Conservation (phyloP, 1,139 yeast species). For the Pichia sp. region DNA sequence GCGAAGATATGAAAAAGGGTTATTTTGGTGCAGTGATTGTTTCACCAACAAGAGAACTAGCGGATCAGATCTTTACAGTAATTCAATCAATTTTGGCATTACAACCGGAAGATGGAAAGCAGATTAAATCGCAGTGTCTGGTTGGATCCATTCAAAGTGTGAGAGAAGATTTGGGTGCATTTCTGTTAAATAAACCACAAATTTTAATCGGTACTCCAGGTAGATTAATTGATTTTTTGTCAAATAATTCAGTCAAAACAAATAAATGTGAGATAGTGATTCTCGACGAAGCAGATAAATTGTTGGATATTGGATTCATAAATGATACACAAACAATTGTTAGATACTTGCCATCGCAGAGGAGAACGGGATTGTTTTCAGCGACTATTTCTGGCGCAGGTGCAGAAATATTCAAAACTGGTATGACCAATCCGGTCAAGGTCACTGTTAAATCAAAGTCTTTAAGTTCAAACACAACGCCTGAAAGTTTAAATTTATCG, state of each 20-base stretch:
- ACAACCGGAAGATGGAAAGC: slow-evolving; percentile 41
- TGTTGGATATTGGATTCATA: slow-evolving; percentile 73
- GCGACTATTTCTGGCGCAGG: slow-evolving; percentile 87
- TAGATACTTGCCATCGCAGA: slow-evolving; percentile 71
- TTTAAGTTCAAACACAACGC: slow-evolving; percentile 37
- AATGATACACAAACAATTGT: slow-evolving; percentile 63
- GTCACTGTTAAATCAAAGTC: slow-evolving; percentile 59
- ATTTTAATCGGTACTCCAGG: slow-evolving; percentile 93
- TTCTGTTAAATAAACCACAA: slow-evolving; percentile 52
- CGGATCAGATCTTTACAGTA: slow-evolving; percentile 72
- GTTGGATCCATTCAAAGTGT: slow-evolving; percentile 74
- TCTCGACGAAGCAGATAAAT: slow-evolving; percentile 88
- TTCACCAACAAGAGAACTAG: slow-evolving; percentile 90
- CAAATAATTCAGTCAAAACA: slow-evolving; percentile 44
- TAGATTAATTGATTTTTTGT: slow-evolving; percentile 67
- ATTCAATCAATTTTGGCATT: slow-evolving; percentile 52
- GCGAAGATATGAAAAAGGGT: slow-evolving; percentile 40
- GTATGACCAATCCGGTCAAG: slow-evolving; percentile 85
- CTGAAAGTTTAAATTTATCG: slow-evolving; percentile 57
- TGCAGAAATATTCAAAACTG: slow-evolving; percentile 59
- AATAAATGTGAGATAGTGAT: slow-evolving; percentile 65
- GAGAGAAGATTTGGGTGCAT: slow-evolving; percentile 65
- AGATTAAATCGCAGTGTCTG: slow-evolving; percentile 59
- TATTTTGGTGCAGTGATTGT: slow-evolving; percentile 66
- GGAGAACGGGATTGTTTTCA: slow-evolving; percentile 88